These are phyloP conservation scores for Yamadazyma songkhlaensis DNA, from an alignment of 1,139 yeast species.

Conservation along the genomic window DNA sequence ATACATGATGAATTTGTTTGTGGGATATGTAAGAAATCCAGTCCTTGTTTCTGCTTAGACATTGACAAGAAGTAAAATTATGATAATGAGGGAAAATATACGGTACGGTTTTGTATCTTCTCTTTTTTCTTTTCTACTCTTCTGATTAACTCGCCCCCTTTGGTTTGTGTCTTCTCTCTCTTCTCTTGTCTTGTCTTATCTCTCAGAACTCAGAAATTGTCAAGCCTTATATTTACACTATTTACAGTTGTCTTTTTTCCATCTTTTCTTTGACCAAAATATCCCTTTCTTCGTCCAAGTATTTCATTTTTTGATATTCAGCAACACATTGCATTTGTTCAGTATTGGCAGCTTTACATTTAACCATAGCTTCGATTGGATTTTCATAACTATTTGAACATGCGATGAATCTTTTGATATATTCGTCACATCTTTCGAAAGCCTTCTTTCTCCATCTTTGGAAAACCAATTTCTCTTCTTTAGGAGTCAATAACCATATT, in stretches of 20 bases:
- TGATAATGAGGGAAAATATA: background rate
- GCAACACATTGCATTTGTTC: constrained; percentile 54
- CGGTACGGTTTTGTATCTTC: too few species aligned
- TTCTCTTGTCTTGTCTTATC: too few species aligned
- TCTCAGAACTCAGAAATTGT: too few species aligned
- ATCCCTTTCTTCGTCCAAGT: constrained; percentile 71
- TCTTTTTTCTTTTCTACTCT: too few species aligned
- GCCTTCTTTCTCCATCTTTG: constrained; percentile 76
- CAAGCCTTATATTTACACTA: background rate
- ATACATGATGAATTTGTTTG: constrained; percentile 11
- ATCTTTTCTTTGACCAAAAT: constrained; percentile 56
- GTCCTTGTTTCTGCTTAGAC: constrained; percentile 10
- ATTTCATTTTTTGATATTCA: constrained; percentile 63
- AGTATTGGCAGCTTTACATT: constrained; percentile 35
- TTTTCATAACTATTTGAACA: constrained; percentile 38
- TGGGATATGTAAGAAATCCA: constrained; percentile 6
- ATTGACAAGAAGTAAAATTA: constrained; percentile 5
- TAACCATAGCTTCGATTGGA: constrained; percentile 63
- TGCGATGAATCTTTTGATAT: constrained; percentile 49
- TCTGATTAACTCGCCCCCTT: too few species aligned
- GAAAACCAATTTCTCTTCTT: constrained; percentile 79
- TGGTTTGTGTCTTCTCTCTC: too few species aligned
- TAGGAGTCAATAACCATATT: constrained; percentile 81
- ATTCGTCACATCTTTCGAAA: constrained; percentile 67
- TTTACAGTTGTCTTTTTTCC: constrained; percentile 17